Conservation (phyloP, 441 rosid species). For the Pelargonium myrrhifolium region DNA sequence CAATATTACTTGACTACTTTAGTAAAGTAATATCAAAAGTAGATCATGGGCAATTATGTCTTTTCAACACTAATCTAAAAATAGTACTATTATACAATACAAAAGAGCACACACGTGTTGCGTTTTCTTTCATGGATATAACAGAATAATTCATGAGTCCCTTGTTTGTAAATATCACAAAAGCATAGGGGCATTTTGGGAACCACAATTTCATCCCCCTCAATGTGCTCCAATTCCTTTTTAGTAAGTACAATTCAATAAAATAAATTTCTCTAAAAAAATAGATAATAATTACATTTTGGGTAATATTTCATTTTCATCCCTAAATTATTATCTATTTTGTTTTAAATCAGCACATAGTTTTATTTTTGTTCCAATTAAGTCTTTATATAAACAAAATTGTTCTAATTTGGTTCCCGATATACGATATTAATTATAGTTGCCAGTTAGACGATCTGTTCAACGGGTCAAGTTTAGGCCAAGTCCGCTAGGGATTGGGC, state of each 20-base stretch:
- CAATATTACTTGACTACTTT: not conserved
- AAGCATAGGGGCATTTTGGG: not conserved
- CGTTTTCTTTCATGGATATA: not conserved
- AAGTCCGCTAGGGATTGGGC: too few species aligned
- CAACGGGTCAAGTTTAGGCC: too few species aligned
- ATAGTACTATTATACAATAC: not conserved
- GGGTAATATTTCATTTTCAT: too few species aligned
- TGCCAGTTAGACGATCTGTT: too few species aligned
- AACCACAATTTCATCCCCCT: not conserved
- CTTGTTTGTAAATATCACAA: not conserved
- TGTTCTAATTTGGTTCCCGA: too few species aligned
- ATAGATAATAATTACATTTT: too few species aligned
- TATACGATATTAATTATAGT: too few species aligned
- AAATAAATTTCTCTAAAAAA: not conserved
- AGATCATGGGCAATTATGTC: not conserved
- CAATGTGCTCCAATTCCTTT: conserved; percentile 4
- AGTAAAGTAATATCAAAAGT: not conserved
- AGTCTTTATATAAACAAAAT: too few species aligned
- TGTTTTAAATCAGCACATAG: too few species aligned
- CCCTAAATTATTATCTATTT: too few species aligned
- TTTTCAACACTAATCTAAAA: not conserved
- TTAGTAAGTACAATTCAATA: not conserved
- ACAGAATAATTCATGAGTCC: not conserved
- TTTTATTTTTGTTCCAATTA: too few species aligned
- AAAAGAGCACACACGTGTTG: conserved; percentile 4